phyloP scores from a whole-genome alignment of 768 basidiomycete species.

The Rhizopogon sp. region DNA sequence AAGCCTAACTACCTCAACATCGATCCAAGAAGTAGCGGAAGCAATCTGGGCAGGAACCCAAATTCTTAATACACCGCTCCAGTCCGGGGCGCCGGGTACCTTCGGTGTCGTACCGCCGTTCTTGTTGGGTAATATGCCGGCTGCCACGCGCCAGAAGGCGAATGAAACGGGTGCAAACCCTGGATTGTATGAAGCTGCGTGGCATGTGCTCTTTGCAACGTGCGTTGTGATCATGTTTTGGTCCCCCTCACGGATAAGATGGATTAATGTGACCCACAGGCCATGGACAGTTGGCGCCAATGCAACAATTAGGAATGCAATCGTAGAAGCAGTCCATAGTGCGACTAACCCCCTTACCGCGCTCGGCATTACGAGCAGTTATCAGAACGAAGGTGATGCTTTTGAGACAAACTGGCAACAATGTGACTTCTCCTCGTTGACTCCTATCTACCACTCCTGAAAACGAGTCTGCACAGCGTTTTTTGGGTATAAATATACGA shows the following conservation, averaged over 20 bases:
- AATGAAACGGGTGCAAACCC: conserved; percentile 17
- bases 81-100: not conserved
- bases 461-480: conserved; percentile 6
- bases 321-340: conserved; percentile 5
- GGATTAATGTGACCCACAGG: not conserved
- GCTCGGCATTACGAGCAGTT: conserved; percentile 14
- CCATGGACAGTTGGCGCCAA: conserved; percentile 10
- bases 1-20: conserved; percentile 10
- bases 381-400: conserved; percentile 17
- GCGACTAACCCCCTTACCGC: conserved; percentile 10
- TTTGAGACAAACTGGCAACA: conserved; percentile 18
- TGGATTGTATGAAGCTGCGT: conserved; percentile 12
- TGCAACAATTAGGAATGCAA: not conserved
- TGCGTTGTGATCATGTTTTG: not conserved
- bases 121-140: conserved; percentile 12
- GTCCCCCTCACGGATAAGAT: not conserved
- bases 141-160: conserved; percentile 2
- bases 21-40: conserved; percentile 10
- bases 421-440: not conserved
- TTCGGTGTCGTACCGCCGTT: not conserved
- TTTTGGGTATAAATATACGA: conserved; percentile 15
- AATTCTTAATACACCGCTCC: conserved; percentile 7
- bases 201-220: conserved; percentile 7
- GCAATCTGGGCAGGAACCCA: conserved; percentile 16
- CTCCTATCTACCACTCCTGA: not conserved